Evolutionary conservation across 2,329 filamentous ascomycete species (phyloP), one percentile per base, ranked within the genome.

Genomic region (Aspergillus sp.): DNA sequence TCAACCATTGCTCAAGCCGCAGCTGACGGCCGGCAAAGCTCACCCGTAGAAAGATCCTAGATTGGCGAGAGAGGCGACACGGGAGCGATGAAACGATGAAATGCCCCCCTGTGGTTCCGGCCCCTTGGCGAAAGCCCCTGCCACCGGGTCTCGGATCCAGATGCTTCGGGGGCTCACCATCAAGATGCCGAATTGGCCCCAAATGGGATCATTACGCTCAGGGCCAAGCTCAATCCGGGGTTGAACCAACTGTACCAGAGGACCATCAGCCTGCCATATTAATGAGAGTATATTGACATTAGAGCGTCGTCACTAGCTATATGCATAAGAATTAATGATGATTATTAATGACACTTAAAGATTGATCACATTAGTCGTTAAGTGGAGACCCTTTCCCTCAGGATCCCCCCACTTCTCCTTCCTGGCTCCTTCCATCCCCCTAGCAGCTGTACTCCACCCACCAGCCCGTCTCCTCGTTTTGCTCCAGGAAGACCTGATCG

Each of bases 381-480:
- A 47, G 45, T 47, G 45, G 18, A 47, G 45, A 47, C 16, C 20
- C 45, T 26, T 50, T 31, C 39, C 22, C 9, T 46, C 26, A 18
- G 36, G 36, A 16, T 42, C 16, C 16, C 36, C 36, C 36, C 36
- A 42, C 36, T 42, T 7, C 36, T 20, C 20, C 20, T 16, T n/a
- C 36, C 36, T 42, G 36, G 16, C 14, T 16, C 36, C 4, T 36
- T 36, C 14, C 32, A 36, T 16, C 11, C 45, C 20, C 39, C 45
- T 49, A 59, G 47, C 57, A 59, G 16, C 24, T 31, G 20, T 59
- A 56, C 12, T 56, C 18, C 20, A 59, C n/a, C 31, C 31, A 55
- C 57, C 57, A 59, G 9, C 57, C 57, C 3, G 57, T 56, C 29
- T 56, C 24, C 3, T 16, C 54, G 39, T 42, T 32, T 54, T 59